phyloP scores from a whole-genome alignment of 148 eudicot genomes.

The Selenicereus undatus region DNA sequence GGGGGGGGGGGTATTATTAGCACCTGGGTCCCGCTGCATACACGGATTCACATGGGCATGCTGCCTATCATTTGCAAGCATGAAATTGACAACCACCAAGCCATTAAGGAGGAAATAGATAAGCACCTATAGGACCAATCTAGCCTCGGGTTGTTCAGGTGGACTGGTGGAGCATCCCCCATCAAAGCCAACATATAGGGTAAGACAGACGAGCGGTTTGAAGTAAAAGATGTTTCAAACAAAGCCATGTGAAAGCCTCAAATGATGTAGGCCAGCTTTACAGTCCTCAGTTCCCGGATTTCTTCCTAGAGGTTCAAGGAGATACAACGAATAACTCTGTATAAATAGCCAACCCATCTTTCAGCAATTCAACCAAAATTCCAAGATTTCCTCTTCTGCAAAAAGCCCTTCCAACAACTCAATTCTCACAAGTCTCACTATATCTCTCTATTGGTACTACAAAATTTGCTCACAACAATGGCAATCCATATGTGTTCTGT shows the following conservation, averaged over 20 bases:
- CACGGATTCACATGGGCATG: background rate
- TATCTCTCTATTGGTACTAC: background rate
- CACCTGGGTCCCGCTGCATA: background rate
- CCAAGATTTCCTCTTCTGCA: no score
- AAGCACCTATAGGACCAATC: background rate
- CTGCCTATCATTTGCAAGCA: background rate
- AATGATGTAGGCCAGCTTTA: background rate
- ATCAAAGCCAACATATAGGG: slow-evolving; percentile 1
- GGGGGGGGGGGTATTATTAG: background rate
- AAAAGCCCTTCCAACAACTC: no score
- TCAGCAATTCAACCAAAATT: background rate
- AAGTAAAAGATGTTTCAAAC: background rate
- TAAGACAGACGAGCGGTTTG: background rate
- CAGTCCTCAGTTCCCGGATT: background rate
- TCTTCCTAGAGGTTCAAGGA: no score
- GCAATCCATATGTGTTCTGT: slow-evolving; percentile 6
- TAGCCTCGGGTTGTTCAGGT: background rate
- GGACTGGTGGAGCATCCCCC: background rate
- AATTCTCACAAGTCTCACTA: no score
- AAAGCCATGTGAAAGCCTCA: slow-evolving; percentile 7
- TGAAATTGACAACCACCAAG: background rate
- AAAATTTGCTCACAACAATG: background rate
- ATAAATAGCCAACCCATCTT: no score
- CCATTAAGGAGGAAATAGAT: background rate
- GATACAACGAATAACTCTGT: no score